phyloP scores from a whole-genome alignment of 331 rosid species.

The Acacia pycnantha region DNA sequence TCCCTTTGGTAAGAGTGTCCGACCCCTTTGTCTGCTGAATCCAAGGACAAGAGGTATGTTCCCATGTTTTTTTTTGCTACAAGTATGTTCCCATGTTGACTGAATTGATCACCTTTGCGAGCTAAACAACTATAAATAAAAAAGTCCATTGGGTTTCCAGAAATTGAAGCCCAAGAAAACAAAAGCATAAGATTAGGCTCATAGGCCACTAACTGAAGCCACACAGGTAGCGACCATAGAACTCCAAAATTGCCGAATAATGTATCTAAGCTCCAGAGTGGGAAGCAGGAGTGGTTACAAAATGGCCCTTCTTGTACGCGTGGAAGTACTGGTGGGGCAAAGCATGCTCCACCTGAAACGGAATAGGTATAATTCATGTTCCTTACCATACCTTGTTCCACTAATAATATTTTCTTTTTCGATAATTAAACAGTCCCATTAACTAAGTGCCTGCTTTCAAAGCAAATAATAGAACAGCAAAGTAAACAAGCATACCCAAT shows the following conservation, averaged over 20 bases:
- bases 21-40: too few species aligned
- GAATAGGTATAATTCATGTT: not conserved
- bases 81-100: not conserved
- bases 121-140: not conserved
- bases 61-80: too few species aligned
- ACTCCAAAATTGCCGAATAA: constrained; percentile 24
- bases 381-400: not conserved
- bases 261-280: constrained; percentile 84
- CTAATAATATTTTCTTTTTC: not conserved
- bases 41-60: too few species aligned
- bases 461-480: constrained; percentile 9
- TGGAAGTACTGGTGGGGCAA: constrained; percentile 69
- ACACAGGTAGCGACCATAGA: constrained; percentile 19
- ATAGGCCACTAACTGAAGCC: constrained; percentile 16
- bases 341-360: constrained; percentile 63
- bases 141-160: not conserved
- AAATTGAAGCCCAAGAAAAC: not conserved
- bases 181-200: not conserved
- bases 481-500: constrained; percentile 72
- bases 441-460: not conserved
- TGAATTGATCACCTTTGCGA: not conserved
- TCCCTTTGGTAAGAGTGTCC: too few species aligned
- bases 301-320: constrained; percentile 62
- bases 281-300: constrained; percentile 80
- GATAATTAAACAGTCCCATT: too few species aligned